Base-by-base conservation (phyloP, 805 yeast genomes). In the Zygosaccharomyces kombuchaensis region DNA sequence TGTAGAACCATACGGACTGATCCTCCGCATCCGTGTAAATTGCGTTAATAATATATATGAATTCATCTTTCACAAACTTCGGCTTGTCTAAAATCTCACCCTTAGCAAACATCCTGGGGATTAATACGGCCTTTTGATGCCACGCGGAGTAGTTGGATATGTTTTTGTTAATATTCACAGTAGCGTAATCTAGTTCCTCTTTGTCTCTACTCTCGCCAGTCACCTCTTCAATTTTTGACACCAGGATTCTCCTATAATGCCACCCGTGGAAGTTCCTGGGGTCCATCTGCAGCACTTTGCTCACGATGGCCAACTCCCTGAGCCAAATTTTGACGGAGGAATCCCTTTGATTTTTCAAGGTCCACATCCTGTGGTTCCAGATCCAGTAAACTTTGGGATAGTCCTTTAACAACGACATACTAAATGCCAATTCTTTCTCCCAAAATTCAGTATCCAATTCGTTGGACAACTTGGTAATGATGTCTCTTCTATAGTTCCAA, bases 381-480 rank as follows among this genome's bases (percentile, higher is more conserved):
- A 93, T 82, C 96, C 98, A 93, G 60, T 93, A 93, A 34, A 90
- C 87, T 62, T 93, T 93, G 1, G 99, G 98, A 53, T 67, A 82
- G 45, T 72, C 66, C 44, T 76, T 77, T 55, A 93, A 66, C 52
- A 80, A 77, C 0, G 62, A 65, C 68, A 82, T 71, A 1, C 81
- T 73, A 58, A 87, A 80, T 19, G 65, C 52, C 36, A 93, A 69
- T 53, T 91, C 99, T 2, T 68, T 62, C 1, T 71, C 70, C 70
- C 70, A 65, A 40, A 67, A 58, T 3, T 59, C 54, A 34, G 54
- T 58, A 14, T 62, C 56, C n/a, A 60, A 58, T 9, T 58, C 56
- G 0, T 34, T 16, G 1, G 43, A 3, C 3, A 58, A 31, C 1
- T 62, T 60, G 0, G 51, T 34, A 14, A 89, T 66, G 2, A 84